Conservation (phyloP, 352 stramenopile species). For the Phytophthora cajani region DNA sequence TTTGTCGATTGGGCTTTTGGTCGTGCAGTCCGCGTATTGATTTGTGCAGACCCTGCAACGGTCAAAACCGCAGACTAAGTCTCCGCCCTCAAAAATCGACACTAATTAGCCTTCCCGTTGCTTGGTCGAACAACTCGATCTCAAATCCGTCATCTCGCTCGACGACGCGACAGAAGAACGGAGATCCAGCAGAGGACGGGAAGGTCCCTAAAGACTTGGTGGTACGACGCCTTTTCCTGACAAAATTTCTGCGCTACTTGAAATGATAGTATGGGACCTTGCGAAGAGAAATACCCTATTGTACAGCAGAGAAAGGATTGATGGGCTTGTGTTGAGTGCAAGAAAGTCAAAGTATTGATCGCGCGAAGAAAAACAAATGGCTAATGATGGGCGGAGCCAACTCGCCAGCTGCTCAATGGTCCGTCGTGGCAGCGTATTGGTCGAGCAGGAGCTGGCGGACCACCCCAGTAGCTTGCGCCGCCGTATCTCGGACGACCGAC, state of each 20-base stretch:
- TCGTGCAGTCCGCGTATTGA: constrained; percentile 3
- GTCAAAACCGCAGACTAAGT: not conserved
- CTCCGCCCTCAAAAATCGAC: not conserved
- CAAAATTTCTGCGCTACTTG: too few relatives aligned
- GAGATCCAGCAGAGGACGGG: not conserved
- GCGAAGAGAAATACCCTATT: not conserved
- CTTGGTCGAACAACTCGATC: constrained; percentile 15
- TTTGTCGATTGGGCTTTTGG: constrained; percentile 16
- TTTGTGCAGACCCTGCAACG: not conserved
- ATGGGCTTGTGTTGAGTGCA: too few relatives aligned
- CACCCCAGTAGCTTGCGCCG: constrained; percentile 4
- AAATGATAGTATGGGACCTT: not conserved
- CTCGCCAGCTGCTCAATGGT: not conserved
- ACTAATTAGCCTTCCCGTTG: not conserved
- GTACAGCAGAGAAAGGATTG: too few relatives aligned
- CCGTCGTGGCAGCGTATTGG: constrained; percentile 7
- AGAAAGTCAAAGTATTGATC: too few relatives aligned
- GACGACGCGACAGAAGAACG: constrained; percentile 13
- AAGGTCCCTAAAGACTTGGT: constrained; percentile 10
- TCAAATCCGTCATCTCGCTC: constrained; percentile 11
- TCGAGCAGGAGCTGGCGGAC: constrained; percentile 17
- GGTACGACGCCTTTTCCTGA: constrained; percentile 4
- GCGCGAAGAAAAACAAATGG: too few relatives aligned
- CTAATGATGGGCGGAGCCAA: too few relatives aligned
- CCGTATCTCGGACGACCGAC: not conserved